These are phyloP conservation scores for Epichloe typhina DNA, from an alignment of 2,329 filamentous ascomycete genomes.

Conservation along the genomic window DNA sequence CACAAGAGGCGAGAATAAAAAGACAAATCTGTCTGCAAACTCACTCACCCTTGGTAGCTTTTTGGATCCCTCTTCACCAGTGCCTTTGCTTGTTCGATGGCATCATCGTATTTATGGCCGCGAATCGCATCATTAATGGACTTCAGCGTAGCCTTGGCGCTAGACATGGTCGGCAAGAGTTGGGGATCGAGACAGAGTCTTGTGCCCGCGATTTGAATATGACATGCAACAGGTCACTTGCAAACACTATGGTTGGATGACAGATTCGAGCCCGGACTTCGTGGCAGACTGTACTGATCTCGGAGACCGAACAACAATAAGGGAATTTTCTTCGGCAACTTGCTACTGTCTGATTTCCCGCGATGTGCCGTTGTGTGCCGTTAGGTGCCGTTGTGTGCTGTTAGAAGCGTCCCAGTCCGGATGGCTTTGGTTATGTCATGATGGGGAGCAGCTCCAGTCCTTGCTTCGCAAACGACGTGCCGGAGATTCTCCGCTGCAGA, in stretches of 20 bases:
- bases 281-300: neutral
- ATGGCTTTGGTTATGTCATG: slow-evolving; percentile 1
- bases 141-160: slow-evolving; percentile 64
- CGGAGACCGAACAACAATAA: neutral
- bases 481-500: neutral
- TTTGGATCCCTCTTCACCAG: slow-evolving; percentile 59
- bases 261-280: neutral
- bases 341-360: neutral
- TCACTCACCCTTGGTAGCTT: slow-evolving; percentile 66
- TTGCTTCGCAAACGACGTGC: neutral
- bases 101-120: slow-evolving; percentile 66
- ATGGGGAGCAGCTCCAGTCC: neutral
- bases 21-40: neutral
- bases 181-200: neutral
- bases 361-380: neutral
- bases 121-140: slow-evolving; percentile 67
- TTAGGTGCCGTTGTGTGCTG: too few relatives aligned
- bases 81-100: slow-evolving; percentile 52
- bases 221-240: neutral
- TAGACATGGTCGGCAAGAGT: slow-evolving; percentile 28
- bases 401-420: neutral
- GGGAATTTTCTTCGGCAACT: neutral
- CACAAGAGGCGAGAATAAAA: too few relatives aligned
- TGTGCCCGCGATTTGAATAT: neutral
- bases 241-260: neutral